Conservation (phyloP, 768 basidiomycete species). For the Mycena kentingensis region DNA sequence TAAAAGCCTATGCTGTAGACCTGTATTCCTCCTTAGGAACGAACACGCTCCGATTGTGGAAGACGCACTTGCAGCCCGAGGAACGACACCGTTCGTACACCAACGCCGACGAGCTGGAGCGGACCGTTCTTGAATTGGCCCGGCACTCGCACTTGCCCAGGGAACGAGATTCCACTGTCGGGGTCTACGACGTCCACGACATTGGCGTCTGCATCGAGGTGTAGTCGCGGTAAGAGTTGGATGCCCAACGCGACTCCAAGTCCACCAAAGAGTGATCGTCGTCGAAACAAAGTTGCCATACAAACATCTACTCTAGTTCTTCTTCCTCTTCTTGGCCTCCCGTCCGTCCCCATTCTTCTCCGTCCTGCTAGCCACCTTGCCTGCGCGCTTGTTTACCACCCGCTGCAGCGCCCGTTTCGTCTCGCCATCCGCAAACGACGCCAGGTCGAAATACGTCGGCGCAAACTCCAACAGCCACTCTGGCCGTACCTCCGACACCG, state of each 20-base stretch:
- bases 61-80: slow-evolving; percentile 60
- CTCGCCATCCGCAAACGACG: slow-evolving; percentile 66
- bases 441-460: slow-evolving; percentile 67
- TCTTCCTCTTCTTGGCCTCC: slow-evolving; percentile 38
- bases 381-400: slow-evolving; percentile 52
- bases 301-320: slow-evolving; percentile 15
- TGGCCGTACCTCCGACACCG: slow-evolving; percentile 80
- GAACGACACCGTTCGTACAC: slow-evolving; percentile 88
- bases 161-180: slow-evolving; percentile 74
- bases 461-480: slow-evolving; percentile 82
- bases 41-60: not conserved
- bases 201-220: slow-evolving; percentile 48
- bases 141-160: slow-evolving; percentile 62
- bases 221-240: slow-evolving; percentile 35
- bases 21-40: not conserved
- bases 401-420: slow-evolving; percentile 66
- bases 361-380: slow-evolving; percentile 38
- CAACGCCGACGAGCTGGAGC: slow-evolving; percentile 77
- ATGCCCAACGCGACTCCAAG: slow-evolving; percentile 36
- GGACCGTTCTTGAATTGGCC: slow-evolving; percentile 62
- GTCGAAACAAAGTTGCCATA: not conserved
- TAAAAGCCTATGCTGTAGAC: slow-evolving; percentile 93
- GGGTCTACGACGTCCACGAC: slow-evolving; percentile 59
- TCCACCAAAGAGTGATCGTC: slow-evolving; percentile 34
- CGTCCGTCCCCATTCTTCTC: slow-evolving; percentile 27